Evolutionary conservation across 1,139 yeast species (phyloP), one percentile per base, ranked within the genome.

Genomic region (Protomyces macrosporus): DNA sequence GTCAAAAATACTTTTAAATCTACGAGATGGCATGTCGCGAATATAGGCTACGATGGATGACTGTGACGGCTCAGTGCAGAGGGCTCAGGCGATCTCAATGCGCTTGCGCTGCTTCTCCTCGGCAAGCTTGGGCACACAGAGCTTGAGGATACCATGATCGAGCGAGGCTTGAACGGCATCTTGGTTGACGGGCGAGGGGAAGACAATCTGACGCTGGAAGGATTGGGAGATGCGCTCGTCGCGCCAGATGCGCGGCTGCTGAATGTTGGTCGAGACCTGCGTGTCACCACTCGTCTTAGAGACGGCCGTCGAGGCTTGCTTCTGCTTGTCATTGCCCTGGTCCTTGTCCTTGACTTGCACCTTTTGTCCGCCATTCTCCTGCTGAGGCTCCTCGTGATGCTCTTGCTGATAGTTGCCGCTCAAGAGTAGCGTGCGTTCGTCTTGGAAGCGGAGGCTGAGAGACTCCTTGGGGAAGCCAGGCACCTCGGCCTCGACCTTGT

Each of bases 111-210:
- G 16, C 34, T 55, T 50, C n/a, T 51, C 14, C 50, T 63, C 60
- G 9, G 32, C 65, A 30, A 69, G 65, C 69, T 83, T 83, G 54
- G 86, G 86, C 14, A 83, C 74, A 52, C 72, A 76, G 50, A 84
- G 76, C 65, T 80, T 83, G 65, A 84, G 73, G 65, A 83, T 72
- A 23, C 87, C 87, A 67, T 81, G 78, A 63, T 73, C 75, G 55
- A 75, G 81, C 60, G 79, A 78, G 6, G 87, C 87, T 60, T 77
- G 78, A 65, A 84, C 83, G 40, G 74, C 74, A 30, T 81, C 83
- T 63, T 83, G 84, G 55, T 79, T 75, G 52, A 84, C 77, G 58
- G 77, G 55, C 12, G 58, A 35, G 10, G 70, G 71, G 58, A 69
- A 66, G 40, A 62, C 50, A 64, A 69, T 68, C 23, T 68, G 45